Evolutionary conservation across 2,329 filamentous ascomycete species (phyloP).

Genomic region (Cladosporium halotolerans): DNA sequence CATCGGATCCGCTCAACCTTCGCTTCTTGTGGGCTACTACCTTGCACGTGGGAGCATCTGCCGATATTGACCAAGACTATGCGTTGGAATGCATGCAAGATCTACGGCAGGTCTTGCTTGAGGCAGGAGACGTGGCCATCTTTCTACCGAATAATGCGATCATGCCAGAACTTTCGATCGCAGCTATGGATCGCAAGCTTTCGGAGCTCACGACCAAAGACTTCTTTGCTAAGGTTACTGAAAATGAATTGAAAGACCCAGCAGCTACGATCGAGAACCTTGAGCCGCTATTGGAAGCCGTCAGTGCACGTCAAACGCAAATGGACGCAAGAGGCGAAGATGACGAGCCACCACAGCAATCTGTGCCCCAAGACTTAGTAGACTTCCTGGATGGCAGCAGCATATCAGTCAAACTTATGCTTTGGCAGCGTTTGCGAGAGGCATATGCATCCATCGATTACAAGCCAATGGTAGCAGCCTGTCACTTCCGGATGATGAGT

Average conservation of each 20-base stretch:
- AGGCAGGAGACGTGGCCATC: constrained; percentile 46
- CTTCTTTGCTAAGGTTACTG: constrained; percentile 87
- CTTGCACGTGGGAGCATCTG: constrained; percentile 53
- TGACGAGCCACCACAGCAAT: background rate
- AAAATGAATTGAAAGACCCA: constrained; percentile 72
- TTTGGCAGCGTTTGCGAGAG: constrained; percentile 87
- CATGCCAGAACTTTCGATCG: constrained; percentile 78
- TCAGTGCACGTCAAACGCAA: constrained; percentile 34
- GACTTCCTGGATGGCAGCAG: constrained; percentile 78
- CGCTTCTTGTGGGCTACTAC: constrained; percentile 63
- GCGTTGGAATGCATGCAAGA: constrained; percentile 58
- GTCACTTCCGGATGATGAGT: constrained; percentile 77
- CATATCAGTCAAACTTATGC: constrained; percentile 73
- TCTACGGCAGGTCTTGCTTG: constrained; percentile 49
- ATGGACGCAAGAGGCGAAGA: constrained; percentile 1
- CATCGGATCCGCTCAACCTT: constrained; percentile 39
- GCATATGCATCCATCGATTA: constrained; percentile 84
- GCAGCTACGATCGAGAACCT: constrained; percentile 82
- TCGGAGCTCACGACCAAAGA: constrained; percentile 92
- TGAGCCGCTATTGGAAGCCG: constrained; percentile 78
- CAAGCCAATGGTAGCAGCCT: constrained; percentile 80
- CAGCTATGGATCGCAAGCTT: constrained; percentile 83
- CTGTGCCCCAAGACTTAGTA: constrained; percentile 63
- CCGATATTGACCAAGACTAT: constrained; percentile 52
- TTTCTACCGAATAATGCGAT: constrained; percentile 74